These are phyloP conservation scores for Dovyalis caffra DNA, from an alignment of 345 rosid species.

Conservation along the genomic window DNA sequence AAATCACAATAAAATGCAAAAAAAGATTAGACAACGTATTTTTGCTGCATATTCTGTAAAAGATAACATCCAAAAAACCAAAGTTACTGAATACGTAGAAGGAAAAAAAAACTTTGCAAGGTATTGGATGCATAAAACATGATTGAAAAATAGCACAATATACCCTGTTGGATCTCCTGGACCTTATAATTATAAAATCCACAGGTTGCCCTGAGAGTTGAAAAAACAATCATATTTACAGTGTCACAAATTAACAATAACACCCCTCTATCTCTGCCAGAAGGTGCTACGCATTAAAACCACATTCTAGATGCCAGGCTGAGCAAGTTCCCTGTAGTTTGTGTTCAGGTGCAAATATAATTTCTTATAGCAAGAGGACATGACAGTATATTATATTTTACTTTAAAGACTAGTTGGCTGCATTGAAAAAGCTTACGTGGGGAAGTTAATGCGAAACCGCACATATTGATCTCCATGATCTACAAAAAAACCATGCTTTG, in stretches of 20 bases:
- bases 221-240: too few species aligned
- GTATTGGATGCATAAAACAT: not conserved
- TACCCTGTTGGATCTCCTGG: not conserved
- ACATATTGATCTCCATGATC: conserved; percentile 88
- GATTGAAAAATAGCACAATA: not conserved
- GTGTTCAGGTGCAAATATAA: too few species aligned
- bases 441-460: conserved; percentile 72
- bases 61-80: not conserved
- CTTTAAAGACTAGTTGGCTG: not conserved
- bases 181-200: not conserved
- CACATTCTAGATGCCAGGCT: too few species aligned
- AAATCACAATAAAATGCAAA: conserved; percentile 8
- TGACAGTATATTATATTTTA: too few species aligned
- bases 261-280: too few species aligned
- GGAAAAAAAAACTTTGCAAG: too few species aligned
- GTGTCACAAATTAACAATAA: too few species aligned
- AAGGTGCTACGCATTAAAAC: too few species aligned
- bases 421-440: conserved; percentile 53
- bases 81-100: not conserved
- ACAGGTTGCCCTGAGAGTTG: not conserved
- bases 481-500: conserved; percentile 63
- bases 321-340: too few species aligned
- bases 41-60: not conserved
- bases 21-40: not conserved
- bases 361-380: too few species aligned